These are phyloP conservation scores for Pyracantha coccinea DNA, from an alignment of 331 rosid genomes.

Conservation along the genomic window DNA sequence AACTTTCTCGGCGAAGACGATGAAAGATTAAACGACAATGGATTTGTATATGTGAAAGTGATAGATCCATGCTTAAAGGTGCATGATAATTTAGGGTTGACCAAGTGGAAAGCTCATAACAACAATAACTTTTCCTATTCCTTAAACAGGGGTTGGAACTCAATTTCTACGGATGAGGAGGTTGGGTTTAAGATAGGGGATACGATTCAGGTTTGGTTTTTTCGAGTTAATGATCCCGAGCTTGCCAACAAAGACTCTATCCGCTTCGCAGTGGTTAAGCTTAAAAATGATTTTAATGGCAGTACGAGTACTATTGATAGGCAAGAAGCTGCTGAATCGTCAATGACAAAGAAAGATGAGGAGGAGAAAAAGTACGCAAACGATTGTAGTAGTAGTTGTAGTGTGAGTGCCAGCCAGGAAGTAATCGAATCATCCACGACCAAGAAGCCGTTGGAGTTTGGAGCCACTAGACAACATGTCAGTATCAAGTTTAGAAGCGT, in stretches of 20 bases:
- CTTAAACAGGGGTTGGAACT: not conserved
- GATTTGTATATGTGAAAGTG: not conserved
- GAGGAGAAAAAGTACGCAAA: no score
- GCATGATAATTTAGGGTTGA: not conserved
- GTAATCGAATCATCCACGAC: not conserved
- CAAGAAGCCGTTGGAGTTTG: not conserved
- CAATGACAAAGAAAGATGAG: not conserved
- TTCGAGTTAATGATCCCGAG: not conserved
- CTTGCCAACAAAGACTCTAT: not conserved
- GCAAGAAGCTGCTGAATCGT: not conserved
- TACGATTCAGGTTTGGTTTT: not conserved
- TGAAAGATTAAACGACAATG: not conserved
- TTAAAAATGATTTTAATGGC: not conserved
- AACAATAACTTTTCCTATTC: not conserved
- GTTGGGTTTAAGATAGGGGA: not conserved
- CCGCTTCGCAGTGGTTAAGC: not conserved
- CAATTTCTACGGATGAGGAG: not conserved
- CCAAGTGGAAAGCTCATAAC: not conserved
- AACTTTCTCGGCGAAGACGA: not conserved
- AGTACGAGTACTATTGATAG: not conserved
- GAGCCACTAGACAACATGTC: not conserved
- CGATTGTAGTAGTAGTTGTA: no score
- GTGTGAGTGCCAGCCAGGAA: not conserved
- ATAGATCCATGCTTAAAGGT: not conserved
- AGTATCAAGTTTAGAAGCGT: not conserved